Evolutionary conservation across 2,329 filamentous ascomycete genomes (phyloP), one percentile per base, ranked within the genome.

Genomic region (Penicillium glabrum): DNA sequence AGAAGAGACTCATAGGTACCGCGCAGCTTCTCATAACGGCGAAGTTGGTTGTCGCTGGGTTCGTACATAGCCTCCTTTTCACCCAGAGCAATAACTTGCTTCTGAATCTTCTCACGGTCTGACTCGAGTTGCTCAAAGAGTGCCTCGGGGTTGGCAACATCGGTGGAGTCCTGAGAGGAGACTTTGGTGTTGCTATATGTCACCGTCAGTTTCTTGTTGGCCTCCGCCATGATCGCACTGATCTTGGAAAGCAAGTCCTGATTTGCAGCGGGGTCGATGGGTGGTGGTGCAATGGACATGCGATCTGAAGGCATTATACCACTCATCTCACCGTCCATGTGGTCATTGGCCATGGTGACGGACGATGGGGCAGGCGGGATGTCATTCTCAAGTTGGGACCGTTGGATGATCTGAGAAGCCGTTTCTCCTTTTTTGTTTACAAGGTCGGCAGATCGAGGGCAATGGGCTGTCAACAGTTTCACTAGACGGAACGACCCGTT

Each of bases 401-500:
- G 79, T 69, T 89, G 87, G 65, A 96, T 91, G 51, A 96, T 80
- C 61, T 93, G 89, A 67, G 96, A 90, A 11, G 92, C 92, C 1
- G 90, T 90, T 60, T 96, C 83, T 27, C 92, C 91, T 55, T 91
- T 86, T 52, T 86, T 81, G 71, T 98, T 99, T 21, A 86, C 82
- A 53, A 98, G 88, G 67, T 96, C 88, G 0, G 91, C 89, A 3
- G 88, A 86, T 35, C 78, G 75, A 3, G 93, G 93, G 58, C 93
- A 91, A 50, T 93, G 88, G 33, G 72, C 93, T 74, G 79, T 91
- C 75, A 79, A 87, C 81, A 77, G 78, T 48, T 83, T 80, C n/a
- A 86, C 84, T 51, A 86, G 80, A 59, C 95, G 89, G 54, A 96
- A 88, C 63, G 93, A 96, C 66, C 85, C 85, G 59, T 98, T 96